Conservation (phyloP, 306 rosid genomes). For the Sesbania bispinosa region DNA sequence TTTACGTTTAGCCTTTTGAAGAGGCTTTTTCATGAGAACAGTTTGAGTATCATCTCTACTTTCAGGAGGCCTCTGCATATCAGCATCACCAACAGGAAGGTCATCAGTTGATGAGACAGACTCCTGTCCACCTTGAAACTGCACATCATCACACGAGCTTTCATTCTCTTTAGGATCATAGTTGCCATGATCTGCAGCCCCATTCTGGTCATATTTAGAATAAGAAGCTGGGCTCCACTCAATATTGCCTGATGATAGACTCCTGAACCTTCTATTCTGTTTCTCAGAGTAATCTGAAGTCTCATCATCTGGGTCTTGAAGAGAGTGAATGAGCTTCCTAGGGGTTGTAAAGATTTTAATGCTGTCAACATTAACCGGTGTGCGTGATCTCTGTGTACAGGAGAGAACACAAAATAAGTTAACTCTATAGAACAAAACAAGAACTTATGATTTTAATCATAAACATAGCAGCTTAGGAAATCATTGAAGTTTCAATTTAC, state of each 20-base stretch:
- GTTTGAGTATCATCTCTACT: constrained; percentile 15
- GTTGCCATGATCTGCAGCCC: constrained; percentile 13
- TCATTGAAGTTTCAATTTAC: constrained; percentile 7
- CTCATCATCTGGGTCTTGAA: constrained; percentile 50
- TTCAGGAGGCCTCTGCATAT: constrained; percentile 32
- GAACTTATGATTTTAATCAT: neutral
- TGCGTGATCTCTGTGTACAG: constrained; percentile 52
- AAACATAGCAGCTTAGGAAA: neutral
- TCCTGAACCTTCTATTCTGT: constrained; percentile 38
- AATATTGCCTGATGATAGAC: constrained; percentile 49
- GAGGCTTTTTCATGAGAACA: constrained; percentile 17
- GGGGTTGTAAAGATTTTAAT: constrained; percentile 60
- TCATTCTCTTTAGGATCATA: constrained; percentile 33
- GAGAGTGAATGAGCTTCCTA: constrained; percentile 72
- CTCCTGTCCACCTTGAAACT: constrained; percentile 49
- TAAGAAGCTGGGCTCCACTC: constrained; percentile 50
- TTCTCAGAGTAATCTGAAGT: constrained; percentile 45
- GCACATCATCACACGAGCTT: constrained; percentile 37
- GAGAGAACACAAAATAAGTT: constrained; percentile 6
- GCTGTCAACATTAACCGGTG: constrained; percentile 37
- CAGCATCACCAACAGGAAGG: constrained; percentile 29
- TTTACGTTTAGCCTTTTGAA: constrained; percentile 36
- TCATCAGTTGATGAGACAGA: constrained; percentile 73
- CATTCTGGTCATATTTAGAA: constrained; percentile 39
- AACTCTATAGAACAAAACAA: neutral